phyloP scores from a whole-genome alignment of 148 eudicot genomes.

The Bassia scoparia region DNA sequence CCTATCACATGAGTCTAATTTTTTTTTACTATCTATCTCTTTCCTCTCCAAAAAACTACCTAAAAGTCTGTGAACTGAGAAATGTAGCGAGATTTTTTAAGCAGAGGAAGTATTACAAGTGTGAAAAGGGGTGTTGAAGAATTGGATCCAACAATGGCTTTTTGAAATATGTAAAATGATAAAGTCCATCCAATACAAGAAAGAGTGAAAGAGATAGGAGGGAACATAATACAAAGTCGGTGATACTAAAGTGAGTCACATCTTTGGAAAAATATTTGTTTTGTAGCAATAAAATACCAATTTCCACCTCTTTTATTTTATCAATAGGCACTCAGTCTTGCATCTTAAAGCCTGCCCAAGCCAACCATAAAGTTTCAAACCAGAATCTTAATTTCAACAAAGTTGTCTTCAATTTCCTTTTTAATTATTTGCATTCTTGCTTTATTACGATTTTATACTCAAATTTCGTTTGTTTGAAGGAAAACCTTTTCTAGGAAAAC shows the following conservation, averaged over 20 bases:
- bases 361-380: conserved; percentile 23
- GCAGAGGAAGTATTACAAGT: no score
- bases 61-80: no score
- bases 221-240: conserved; percentile 28
- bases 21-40: no score
- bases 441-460: not conserved
- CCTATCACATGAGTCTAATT: no score
- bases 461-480: no score
- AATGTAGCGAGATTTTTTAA: no score
- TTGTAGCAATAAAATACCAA: not conserved
- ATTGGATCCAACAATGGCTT: conserved; percentile 19
- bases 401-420: not conserved
- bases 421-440: not conserved
- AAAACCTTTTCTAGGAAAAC: no score
- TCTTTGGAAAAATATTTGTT: conserved; percentile 33
- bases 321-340: conserved; percentile 5
- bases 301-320: not conserved
- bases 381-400: conserved; percentile 8
- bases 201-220: conserved; percentile 18
- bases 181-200: conserved; percentile 6
- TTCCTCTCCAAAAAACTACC: no score
- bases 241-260: conserved; percentile 29
- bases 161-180: conserved; percentile 5
- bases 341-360: conserved; percentile 19
- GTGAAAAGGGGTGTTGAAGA: conserved; percentile 20